These are phyloP conservation scores for Arbutus unedo DNA, from an alignment of 148 eudicot species.

Conservation along the genomic window DNA sequence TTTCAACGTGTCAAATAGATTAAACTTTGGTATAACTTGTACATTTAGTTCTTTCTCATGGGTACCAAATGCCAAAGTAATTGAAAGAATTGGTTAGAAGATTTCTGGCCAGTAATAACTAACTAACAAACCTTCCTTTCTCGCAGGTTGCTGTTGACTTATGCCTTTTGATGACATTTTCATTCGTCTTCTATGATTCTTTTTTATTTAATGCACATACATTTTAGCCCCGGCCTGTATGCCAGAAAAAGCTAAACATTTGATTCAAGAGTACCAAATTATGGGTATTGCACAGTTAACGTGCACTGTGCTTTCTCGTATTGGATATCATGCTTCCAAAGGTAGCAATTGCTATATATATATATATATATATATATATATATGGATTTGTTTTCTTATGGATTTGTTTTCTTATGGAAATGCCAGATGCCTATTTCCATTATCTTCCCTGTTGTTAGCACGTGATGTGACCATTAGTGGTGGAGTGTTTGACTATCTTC, in stretches of 20 bases:
- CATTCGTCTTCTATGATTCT: not conserved
- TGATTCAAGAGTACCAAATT: not conserved
- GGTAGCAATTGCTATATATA: not conserved
- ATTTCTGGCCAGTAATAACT: not conserved
- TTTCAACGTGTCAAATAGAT: not conserved
- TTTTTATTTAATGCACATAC: not conserved
- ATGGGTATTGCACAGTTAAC: not conserved
- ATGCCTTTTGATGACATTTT: slow-evolving; percentile 9
- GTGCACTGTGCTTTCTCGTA: not conserved
- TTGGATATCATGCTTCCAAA: slow-evolving; percentile 11
- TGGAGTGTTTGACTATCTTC: not conserved
- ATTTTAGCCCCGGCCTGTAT: slow-evolving; percentile 1
- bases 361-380: too few relatives aligned
- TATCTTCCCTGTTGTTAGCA: not conserved
- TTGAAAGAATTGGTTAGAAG: not conserved
- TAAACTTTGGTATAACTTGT: not conserved
- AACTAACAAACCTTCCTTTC: not conserved
- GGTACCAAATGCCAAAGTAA: not conserved
- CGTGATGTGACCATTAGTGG: not conserved
- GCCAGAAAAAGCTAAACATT: not conserved
- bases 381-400: not conserved
- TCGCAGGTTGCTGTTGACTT: not conserved
- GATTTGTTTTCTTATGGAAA: not conserved
- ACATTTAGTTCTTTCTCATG: not conserved
- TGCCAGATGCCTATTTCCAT: not conserved